These are phyloP conservation scores for Neurospora sp. DNA, from an alignment of 495 filamentous ascomycete genomes.

Conservation along the genomic window DNA sequence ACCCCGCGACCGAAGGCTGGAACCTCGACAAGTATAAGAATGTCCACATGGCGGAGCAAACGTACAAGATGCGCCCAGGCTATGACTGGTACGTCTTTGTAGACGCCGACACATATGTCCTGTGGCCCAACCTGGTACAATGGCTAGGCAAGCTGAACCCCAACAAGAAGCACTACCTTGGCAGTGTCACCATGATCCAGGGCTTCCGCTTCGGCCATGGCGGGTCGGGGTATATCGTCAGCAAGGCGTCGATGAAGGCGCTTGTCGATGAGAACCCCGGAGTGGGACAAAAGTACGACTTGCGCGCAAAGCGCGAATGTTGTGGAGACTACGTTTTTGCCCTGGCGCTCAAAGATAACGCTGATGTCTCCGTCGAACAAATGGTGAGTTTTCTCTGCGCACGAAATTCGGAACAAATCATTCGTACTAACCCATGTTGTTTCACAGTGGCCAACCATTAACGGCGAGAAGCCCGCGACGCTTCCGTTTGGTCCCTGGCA, in stretches of 20 bases:
- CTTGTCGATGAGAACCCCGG: constrained; percentile 29
- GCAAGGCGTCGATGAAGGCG: constrained; percentile 42
- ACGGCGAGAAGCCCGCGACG: constrained; percentile 42
- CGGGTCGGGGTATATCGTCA: constrained; percentile 58
- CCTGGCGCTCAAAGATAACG: constrained; percentile 43
- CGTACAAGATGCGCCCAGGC: constrained; percentile 32
- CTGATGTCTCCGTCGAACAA: constrained; percentile 18
- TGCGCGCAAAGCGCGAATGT: constrained; percentile 46
- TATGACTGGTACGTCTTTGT: constrained; percentile 62
- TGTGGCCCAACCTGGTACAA: constrained; percentile 49
- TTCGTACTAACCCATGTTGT: constrained; percentile 3
- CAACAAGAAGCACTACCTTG: constrained; percentile 43
- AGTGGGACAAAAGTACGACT: constrained; percentile 41
- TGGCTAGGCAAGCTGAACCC: constrained; percentile 47
- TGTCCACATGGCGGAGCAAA: constrained; percentile 35
- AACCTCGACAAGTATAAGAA: constrained; percentile 40
- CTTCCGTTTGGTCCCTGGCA: constrained; percentile 40
- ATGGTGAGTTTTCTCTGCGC: constrained; percentile 28
- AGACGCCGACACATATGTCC: constrained; percentile 58
- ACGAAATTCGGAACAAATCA: constrained; percentile 30
- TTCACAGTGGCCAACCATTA: constrained; percentile 44
- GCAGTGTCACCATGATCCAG: constrained; percentile 46
- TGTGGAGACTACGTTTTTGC: constrained; percentile 61
- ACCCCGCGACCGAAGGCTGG: constrained; percentile 35
- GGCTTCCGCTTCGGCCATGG: constrained; percentile 54